Base-by-base conservation (phyloP, 768 basidiomycete species). In the Russula vinacea region DNA sequence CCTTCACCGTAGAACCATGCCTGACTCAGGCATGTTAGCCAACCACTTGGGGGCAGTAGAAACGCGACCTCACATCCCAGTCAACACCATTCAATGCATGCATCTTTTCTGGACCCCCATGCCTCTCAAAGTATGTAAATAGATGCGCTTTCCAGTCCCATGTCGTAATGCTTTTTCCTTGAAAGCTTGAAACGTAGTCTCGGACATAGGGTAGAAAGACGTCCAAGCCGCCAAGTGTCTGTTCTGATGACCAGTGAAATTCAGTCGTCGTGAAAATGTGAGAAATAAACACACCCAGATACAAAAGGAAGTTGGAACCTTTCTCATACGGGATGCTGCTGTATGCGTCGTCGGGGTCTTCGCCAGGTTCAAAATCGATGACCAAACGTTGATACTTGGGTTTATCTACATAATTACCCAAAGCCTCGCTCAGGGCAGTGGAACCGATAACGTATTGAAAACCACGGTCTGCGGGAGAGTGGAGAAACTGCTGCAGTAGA, bases 1-100 rank as follows among this genome's bases (percentile, higher is more conserved):
- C 93, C 91, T 73, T 90, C 86, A 40, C 93, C 93, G 67, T 88
- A 84, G 39, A 96, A 74, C 93, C 93, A 96, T 14, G 82, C 84
- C 88, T 89, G 29, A 29, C n/a, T n/a, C n/a, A 17, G 22, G 35
- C 26, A 45, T 40, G 66, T 44, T 22, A 35, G 33, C 42, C 22
- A 16, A 19, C 29, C 11, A 42, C 22, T 40, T 14, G 32, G 52
- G 39, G 8, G 9, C 11, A 6, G 32, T 17, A 53, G 17, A 16
- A 47, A 32, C 22, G 3, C n/a, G 39, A 16, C 75, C 86, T 67
- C 69, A 89, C 91, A 72, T 93, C 75, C 89, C 91, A 96, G 70
- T 90, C 83, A 50, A 95, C 77, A 54, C 76, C 82, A 65, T 92
- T 80, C 39, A 96, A 78, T 2, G 79, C 80, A 67, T 84, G 80